Conservation (phyloP, 1,139 yeast genomes). For the Blastobotrys raffinosifermentans region DNA sequence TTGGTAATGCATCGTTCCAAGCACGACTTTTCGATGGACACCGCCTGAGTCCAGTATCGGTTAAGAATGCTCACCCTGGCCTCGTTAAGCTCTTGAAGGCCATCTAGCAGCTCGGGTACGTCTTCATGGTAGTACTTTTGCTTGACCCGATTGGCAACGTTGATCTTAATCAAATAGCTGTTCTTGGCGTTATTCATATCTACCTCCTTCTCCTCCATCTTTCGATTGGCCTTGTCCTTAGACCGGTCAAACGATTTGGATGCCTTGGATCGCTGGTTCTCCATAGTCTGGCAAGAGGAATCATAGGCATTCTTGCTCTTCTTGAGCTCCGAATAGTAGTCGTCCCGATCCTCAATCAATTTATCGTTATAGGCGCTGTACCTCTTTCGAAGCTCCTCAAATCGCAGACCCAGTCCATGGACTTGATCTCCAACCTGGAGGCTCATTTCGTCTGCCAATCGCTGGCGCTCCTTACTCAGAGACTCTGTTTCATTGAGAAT, state of each 20-base stretch:
- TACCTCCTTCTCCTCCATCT: conserved; percentile 54
- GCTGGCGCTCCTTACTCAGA: conserved; percentile 61
- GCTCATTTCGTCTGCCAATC: conserved; percentile 58
- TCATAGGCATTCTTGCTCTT: conserved; percentile 75
- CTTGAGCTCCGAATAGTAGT: conserved; percentile 57
- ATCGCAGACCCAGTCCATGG: conserved; percentile 46
- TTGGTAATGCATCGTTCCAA: conserved; percentile 49
- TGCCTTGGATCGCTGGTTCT: conserved; percentile 66
- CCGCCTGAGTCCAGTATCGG: conserved; percentile 60
- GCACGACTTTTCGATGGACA: conserved; percentile 55
- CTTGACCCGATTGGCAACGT: conserved; percentile 81
- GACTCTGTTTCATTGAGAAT: conserved; percentile 79
- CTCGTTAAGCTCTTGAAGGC: conserved; percentile 80
- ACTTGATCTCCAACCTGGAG: conserved; percentile 61
- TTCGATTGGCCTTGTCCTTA: conserved; percentile 54
- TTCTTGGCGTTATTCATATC: conserved; percentile 89
- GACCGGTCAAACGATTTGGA: conserved; percentile 41
- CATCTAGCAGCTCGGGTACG: conserved; percentile 83
- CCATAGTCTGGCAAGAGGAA: conserved; percentile 72
- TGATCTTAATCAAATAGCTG: conserved; percentile 71
- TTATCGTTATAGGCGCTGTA: conserved; percentile 57
- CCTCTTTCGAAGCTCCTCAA: conserved; percentile 49
- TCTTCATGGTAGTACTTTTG: conserved; percentile 93
- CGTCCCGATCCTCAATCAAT: conserved; percentile 52
- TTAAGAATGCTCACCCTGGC: conserved; percentile 69